A percentile compares a stretch with the other conserved stretches of the same genome.
Evolutionary conservation across 257 asterid species (phyloP).

Genomic region (Jacaranda mimosifolia): DNA sequence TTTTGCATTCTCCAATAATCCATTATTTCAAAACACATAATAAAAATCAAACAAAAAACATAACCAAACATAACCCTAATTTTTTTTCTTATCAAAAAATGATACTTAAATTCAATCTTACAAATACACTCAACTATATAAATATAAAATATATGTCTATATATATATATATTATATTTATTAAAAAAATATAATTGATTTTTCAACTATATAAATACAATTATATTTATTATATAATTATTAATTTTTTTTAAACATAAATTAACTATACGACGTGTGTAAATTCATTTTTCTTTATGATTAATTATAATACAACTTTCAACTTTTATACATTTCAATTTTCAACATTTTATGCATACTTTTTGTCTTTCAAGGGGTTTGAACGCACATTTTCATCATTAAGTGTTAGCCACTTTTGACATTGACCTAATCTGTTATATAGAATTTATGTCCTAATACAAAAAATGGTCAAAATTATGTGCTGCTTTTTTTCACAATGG

Average conservation of each 20-base stretch:
- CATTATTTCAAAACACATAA: too few species aligned
- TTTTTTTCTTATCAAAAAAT: too few species aligned
- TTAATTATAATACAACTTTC: too few species aligned
- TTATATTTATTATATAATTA: too few species aligned
- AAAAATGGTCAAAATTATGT: slow-evolving; percentile 25
- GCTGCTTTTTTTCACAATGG: slow-evolving; percentile 27
- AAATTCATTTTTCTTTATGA: not conserved
- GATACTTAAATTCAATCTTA: not conserved
- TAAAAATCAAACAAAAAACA: too few species aligned
- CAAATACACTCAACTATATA: not conserved
- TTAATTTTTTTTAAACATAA: not conserved
- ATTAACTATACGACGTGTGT: not conserved
- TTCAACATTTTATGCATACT: not conserved
- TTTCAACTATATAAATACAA: too few species aligned
- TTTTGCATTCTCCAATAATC: too few species aligned
- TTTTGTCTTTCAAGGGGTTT: not conserved
- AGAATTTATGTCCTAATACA: not conserved
- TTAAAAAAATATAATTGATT: too few species aligned
- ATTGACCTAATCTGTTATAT: slow-evolving; percentile 29
- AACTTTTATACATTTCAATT: not conserved
- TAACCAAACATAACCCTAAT: too few species aligned
- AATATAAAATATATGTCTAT: not conserved
- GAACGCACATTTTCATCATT: slow-evolving; percentile 36
- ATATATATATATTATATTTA: too few species aligned
- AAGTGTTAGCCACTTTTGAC: slow-evolving; percentile 33